A percentile compares a stretch with the other conserved stretches of the same genome.
Evolutionary conservation across 768 basidiomycete genomes (phyloP).

Genomic region (Holtermannia corniformis): DNA sequence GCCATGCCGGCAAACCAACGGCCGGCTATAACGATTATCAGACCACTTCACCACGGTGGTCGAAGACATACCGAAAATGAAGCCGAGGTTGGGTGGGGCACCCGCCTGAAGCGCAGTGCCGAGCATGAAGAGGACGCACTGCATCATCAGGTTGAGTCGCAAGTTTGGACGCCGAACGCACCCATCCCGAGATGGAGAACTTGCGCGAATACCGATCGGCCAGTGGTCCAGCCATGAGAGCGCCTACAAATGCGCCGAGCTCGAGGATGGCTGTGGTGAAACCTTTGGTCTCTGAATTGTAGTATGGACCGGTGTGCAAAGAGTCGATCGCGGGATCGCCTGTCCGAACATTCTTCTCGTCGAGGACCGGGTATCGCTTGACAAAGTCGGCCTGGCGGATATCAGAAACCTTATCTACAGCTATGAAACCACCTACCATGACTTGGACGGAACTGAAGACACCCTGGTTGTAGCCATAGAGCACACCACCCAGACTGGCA

Average conservation of each 20-base stretch:
- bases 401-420: no score
- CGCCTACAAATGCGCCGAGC: slow-evolving; percentile 59
- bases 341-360: no score
- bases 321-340: no score
- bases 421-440: no score
- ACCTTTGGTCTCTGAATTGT: slow-evolving; percentile 1
- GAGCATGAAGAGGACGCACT: slow-evolving; percentile 49
- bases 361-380: no score
- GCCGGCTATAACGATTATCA: slow-evolving; percentile 38
- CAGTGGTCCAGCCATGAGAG: slow-evolving; percentile 57
- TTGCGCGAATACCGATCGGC: slow-evolving; percentile 67
- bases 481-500: slow-evolving; percentile 69
- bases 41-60: neutral
- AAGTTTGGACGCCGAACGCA: no score
- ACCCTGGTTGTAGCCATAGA: slow-evolving; percentile 53
- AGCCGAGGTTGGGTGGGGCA: slow-evolving; percentile 47
- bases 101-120: slow-evolving; percentile 48
- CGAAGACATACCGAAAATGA: slow-evolving; percentile 50
- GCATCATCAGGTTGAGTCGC: neutral
- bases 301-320: neutral
- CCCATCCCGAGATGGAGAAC: no score
- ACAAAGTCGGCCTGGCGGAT: no score
- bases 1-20: slow-evolving; percentile 72
- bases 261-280: slow-evolving; percentile 11
- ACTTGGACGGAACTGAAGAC: slow-evolving; percentile 66